A percentile compares a stretch with the other conserved stretches of the same genome.
These are phyloP conservation scores for Closterium sp. DNA, from an alignment of 139 green algal species.

Conservation along the genomic window DNA sequence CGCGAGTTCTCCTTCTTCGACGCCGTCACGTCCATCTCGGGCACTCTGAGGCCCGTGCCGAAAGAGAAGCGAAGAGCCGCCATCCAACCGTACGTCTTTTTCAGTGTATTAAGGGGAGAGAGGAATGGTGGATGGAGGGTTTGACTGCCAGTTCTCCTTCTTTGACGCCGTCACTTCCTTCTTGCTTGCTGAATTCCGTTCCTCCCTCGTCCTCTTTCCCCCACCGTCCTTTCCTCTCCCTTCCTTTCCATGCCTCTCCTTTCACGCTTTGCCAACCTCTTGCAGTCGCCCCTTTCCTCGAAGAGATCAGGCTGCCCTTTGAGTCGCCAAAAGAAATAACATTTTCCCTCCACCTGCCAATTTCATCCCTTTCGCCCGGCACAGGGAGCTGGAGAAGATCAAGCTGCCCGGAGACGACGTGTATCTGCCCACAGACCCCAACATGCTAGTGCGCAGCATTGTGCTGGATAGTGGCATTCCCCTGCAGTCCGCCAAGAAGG, in stretches of 20 bases:
- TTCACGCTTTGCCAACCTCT: not conserved
- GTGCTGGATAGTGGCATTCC: constrained; percentile 58
- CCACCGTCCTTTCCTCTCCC: no score
- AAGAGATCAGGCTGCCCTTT: no score
- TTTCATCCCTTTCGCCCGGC: not conserved
- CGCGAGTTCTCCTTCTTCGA: constrained; percentile 58
- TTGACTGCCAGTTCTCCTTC: constrained; percentile 53
- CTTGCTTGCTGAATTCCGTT: no score
- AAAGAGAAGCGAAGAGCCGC: constrained; percentile 59
- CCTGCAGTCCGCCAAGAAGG: constrained; percentile 84
- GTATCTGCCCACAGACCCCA: constrained; percentile 86
- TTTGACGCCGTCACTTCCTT: constrained; percentile 55
- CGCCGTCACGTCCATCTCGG: constrained; percentile 53
- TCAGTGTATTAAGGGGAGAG: no score
- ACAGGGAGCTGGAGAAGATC: constrained; percentile 58
- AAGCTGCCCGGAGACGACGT: constrained; percentile 66
- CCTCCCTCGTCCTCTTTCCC: no score
- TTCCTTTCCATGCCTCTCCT: no score
- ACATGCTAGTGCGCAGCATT: constrained; percentile 67
- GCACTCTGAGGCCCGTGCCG: constrained; percentile 34
- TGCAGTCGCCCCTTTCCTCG: no score
- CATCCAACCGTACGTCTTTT: constrained; percentile 30
- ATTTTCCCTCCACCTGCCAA: no score
- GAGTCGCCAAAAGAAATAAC: no score
- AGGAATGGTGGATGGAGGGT: not conserved